Evolutionary conservation across 768 basidiomycete species (phyloP), one percentile per base, ranked within the genome.

Genomic region (Porpolomopsis calyptriformis): DNA sequence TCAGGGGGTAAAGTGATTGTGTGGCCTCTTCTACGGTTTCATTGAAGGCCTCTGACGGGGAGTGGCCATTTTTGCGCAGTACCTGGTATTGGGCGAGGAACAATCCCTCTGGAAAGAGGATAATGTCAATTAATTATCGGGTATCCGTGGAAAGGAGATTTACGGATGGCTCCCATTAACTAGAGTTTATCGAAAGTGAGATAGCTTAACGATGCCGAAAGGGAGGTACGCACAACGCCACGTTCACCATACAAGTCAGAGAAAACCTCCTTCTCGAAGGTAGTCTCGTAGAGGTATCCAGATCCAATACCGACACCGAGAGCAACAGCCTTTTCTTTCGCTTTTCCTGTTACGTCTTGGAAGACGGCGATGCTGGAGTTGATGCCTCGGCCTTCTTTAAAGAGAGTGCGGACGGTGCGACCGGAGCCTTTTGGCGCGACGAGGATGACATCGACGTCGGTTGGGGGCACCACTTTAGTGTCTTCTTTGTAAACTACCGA

Each of bases 1-100:
- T 91, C 65, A 99, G 67, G 49, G 96, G 96, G 74, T 89, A 97
- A 52, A 99, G 80, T 31, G 91, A 94, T 63, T 99, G 93, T 35
- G 94, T 98, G n/a, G 96, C 96, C 71, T 98, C 96, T 69, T 98
- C 96, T 51, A 98, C 96, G 49, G 96, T 98, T 75, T 99, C 96
- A 68, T 99, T 98, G 81, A 99, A 98, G 40, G 93, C 93, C 64
- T 99, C 96, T 35, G 94, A 98, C 45, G 96, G 96, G 3, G 80
- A 72, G 77, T 99, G 96, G 46, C 92, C 92, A 62, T 94, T 94
- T 61, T 84, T 86, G 61, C 92, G 89, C 58, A 96, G 86, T 49
- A 94, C 85, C 76, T 92, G 81, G 79, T 98, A 99, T 69, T 99
- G 96, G 33, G 96, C 96, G 56, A 92, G 75, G 87, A 99, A 98